Conservation (phyloP, 371 early-diverging fungal species). For the Syncephalastrum racemosum region DNA sequence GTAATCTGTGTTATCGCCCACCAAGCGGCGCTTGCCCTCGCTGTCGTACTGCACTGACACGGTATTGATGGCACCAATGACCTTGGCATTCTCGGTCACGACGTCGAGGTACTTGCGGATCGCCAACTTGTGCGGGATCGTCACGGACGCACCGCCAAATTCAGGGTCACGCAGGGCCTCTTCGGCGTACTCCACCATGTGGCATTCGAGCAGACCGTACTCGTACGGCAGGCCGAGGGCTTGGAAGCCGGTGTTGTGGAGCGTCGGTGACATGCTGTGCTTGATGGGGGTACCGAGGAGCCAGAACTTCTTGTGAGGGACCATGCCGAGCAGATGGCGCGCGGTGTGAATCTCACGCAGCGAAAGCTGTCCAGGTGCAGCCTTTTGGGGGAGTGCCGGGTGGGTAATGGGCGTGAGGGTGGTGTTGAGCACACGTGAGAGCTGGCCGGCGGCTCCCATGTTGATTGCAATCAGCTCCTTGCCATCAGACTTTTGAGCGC, state of each 20-base stretch:
- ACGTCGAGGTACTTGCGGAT: conserved; percentile 73
- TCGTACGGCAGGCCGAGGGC: conserved; percentile 81
- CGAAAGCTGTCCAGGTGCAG: conserved; percentile 96
- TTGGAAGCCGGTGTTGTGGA: conserved; percentile 92
- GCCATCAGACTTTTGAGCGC: conserved; percentile 23
- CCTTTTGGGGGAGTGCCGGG: conserved; percentile 69
- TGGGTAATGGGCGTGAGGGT: conserved; percentile 95
- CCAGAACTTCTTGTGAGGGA: conserved; percentile 71
- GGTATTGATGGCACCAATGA: conserved; percentile 95
- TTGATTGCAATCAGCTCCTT: conserved; percentile 89
- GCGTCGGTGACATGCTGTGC: conserved; percentile 85
- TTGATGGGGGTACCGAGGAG: conserved; percentile 92
- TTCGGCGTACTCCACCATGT: conserved; percentile 64
- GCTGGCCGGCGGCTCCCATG: conserved; percentile 90
- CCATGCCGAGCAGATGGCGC: conserved; percentile 68
- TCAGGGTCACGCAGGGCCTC: conserved; percentile 50
- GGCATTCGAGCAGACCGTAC: conserved; percentile 75
- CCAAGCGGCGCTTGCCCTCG: conserved; percentile 47
- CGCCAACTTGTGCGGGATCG: conserved; percentile 91
- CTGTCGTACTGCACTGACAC: conserved; percentile 55
- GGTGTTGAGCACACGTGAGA: conserved; percentile 84
- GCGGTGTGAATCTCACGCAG: conserved; percentile 77
- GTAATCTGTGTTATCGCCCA: conserved; percentile 96
- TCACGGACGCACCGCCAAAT: conserved; percentile 95
- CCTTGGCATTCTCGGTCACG: conserved; percentile 73